These are phyloP conservation scores for Hysterangium stoloniferum DNA, from an alignment of 768 basidiomycete species.

Conservation along the genomic window DNA sequence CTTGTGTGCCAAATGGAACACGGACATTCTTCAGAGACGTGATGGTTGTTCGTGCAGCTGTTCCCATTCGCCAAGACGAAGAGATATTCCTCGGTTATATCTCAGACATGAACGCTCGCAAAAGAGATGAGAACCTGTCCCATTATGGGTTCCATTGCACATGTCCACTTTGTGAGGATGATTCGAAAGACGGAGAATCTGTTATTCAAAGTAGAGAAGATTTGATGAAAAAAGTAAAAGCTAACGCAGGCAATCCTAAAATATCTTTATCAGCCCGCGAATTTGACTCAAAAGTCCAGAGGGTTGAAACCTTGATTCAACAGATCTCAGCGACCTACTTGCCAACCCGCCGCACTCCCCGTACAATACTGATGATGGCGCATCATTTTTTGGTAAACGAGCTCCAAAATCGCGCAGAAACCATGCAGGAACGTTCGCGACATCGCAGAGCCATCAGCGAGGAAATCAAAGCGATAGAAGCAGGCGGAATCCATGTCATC, in stretches of 20 bases:
- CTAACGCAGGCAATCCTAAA: not conserved
- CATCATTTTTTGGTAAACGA: not conserved
- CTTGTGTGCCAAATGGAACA: conserved; percentile 21
- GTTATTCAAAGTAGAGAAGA: not conserved
- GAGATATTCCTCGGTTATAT: conserved; percentile 20
- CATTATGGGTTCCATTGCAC: not conserved
- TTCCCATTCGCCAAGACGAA: conserved; percentile 18
- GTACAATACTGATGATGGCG: too few species aligned
- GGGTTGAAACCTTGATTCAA: too few species aligned
- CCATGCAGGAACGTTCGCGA: not conserved
- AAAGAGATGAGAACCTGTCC: not conserved
- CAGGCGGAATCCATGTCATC: not conserved
- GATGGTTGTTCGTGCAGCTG: conserved; percentile 24
- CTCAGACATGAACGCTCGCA: not conserved
- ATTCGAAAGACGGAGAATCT: not conserved
- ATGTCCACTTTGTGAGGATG: not conserved
- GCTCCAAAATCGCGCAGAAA: too few species aligned
- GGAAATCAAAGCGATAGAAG: not conserved
- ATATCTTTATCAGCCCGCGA: too few species aligned
- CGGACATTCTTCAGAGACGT: conserved; percentile 22
- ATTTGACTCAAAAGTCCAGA: not conserved
- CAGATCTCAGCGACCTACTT: too few species aligned
- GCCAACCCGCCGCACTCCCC: too few species aligned
- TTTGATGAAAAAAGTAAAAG: not conserved
- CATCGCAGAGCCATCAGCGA: not conserved